Evolutionary conservation across 2,329 filamentous ascomycete species (phyloP), one percentile per base, ranked within the genome.

Genomic region (Aspergillus flavus): DNA sequence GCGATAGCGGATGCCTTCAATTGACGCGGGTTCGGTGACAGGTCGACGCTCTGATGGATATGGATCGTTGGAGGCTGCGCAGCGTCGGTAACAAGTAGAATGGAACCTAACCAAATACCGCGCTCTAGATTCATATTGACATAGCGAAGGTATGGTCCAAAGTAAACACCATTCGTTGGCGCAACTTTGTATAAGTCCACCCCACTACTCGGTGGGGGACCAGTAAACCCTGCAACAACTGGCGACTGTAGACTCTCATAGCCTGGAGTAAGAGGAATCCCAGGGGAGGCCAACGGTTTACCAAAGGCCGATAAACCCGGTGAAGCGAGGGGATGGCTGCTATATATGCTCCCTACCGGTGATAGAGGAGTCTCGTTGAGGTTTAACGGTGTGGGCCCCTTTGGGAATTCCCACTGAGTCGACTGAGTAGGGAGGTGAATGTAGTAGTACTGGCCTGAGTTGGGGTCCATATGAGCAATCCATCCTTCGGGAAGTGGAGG

Each of bases 351-450:
- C 6, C 88, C 87, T 0, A 90, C 90, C 0, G 94, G 94, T 7
- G 94, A 97, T 61, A 97, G 81, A 0, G 94, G 94, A 19, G 88
- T 84, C 16, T 91, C 86, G 64, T 96, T 93, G 67, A 96, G 86
- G 66, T 92, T 91, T 59, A 97, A 84, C 1, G 94, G 94, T 28
- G 93, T 97, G 0, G 94, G 94, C 0, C 94, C 94, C 79, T 97
- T 98, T 32, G 95, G 95, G 69, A 98, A 98, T 73, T 99, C 95
- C 95, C 95, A 99, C 75, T 99, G 95, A 0, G 95, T 99, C 3
- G 94, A 93, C 75, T 98, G 95, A 0, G 92, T 94, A 1, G 94
- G 91, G 34, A 99, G 85, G 76, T 99, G 95, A 64, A 99, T 99
- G 74, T 99, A 99, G 78, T 99, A 99, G 79, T 98, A 99, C 75